These are phyloP conservation scores for Boletellus ananiceps DNA, from an alignment of 768 basidiomycete species.

Conservation along the genomic window DNA sequence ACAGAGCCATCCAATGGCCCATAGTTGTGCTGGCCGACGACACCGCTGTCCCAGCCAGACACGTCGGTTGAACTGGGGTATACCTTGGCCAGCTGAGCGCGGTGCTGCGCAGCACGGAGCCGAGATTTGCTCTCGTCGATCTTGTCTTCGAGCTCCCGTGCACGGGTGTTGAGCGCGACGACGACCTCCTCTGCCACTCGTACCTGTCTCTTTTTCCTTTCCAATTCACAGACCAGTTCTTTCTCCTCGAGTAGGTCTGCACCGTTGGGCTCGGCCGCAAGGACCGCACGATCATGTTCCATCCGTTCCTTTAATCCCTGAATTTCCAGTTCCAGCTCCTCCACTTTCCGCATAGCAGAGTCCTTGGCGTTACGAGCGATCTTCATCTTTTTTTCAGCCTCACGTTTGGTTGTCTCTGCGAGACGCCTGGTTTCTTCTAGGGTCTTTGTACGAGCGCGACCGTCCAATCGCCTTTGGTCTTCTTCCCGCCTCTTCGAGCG, in stretches of 20 bases:
- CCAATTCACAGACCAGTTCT: slow-evolving; percentile 42
- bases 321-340: slow-evolving; percentile 60
- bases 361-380: slow-evolving; percentile 61
- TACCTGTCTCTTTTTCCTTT: slow-evolving; percentile 53
- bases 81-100: slow-evolving; percentile 44
- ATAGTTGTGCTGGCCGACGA: slow-evolving; percentile 6
- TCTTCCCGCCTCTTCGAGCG: slow-evolving; percentile 78
- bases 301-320: slow-evolving; percentile 49
- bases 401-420: slow-evolving; percentile 74
- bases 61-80: slow-evolving; percentile 23
- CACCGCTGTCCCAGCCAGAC: slow-evolving; percentile 4
- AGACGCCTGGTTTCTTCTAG: slow-evolving; percentile 83
- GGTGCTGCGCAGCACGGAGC: slow-evolving; percentile 54
- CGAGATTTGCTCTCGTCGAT: slow-evolving; percentile 60
- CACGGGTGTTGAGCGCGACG: slow-evolving; percentile 54
- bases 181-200: slow-evolving; percentile 62
- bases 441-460: slow-evolving; percentile 77
- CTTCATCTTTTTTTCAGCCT: slow-evolving; percentile 86
- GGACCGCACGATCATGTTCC: slow-evolving; percentile 49
- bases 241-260: slow-evolving; percentile 45
- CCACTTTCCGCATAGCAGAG: slow-evolving; percentile 53
- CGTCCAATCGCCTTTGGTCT: slow-evolving; percentile 70
- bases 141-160: slow-evolving; percentile 69
- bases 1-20: slow-evolving; percentile 15
- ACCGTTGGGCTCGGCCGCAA: slow-evolving; percentile 42